Conservation (phyloP, 1,284 basidiomycete genomes). For the Moesziomyces globuligerus region DNA sequence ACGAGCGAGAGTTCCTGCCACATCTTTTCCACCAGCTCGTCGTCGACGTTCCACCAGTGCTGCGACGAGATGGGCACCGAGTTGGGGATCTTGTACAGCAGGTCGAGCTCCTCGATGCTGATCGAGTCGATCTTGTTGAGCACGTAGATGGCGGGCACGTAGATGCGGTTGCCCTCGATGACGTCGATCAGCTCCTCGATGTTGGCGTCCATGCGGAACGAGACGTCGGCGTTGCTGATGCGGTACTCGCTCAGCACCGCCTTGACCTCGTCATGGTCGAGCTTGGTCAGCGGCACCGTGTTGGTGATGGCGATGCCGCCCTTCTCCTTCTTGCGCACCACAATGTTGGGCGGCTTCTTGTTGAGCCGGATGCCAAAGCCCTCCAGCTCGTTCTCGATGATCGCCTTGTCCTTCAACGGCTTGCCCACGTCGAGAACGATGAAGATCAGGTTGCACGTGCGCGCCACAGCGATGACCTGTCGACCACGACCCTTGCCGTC, state of each 20-base stretch:
- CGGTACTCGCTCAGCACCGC: constrained; percentile 95
- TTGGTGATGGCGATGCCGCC: constrained; percentile 73
- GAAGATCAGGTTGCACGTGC: constrained; percentile 98
- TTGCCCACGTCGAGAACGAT: constrained; percentile 98
- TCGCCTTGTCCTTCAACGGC: constrained; percentile 88
- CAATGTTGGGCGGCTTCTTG: constrained; percentile 91
- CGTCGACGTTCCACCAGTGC: constrained; percentile 96
- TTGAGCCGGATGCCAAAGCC: constrained; percentile 96
- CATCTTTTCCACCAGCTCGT: constrained; percentile 82
- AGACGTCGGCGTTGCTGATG: constrained; percentile 87
- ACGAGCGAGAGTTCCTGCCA: constrained; percentile 70
- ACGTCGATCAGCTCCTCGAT: constrained; percentile 91
- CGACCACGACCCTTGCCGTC: constrained; percentile 97
- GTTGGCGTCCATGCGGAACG: constrained; percentile 91
- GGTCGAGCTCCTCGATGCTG: constrained; percentile 96
- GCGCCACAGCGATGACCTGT: constrained; percentile 91
- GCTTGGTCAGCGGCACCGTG: constrained; percentile 88
- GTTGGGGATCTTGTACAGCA: constrained; percentile 88
- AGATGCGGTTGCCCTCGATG: constrained; percentile 76
- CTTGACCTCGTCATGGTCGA: constrained; percentile 94
- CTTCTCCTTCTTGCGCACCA: constrained; percentile 84
- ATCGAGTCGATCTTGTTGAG: constrained; percentile 81
- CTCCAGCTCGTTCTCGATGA: constrained; percentile 92
- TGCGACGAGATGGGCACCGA: constrained; percentile 92
- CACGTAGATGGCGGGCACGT: constrained; percentile 69